Conservation (phyloP, 176 grass and related monocot species). For the Cocos nucifera region DNA sequence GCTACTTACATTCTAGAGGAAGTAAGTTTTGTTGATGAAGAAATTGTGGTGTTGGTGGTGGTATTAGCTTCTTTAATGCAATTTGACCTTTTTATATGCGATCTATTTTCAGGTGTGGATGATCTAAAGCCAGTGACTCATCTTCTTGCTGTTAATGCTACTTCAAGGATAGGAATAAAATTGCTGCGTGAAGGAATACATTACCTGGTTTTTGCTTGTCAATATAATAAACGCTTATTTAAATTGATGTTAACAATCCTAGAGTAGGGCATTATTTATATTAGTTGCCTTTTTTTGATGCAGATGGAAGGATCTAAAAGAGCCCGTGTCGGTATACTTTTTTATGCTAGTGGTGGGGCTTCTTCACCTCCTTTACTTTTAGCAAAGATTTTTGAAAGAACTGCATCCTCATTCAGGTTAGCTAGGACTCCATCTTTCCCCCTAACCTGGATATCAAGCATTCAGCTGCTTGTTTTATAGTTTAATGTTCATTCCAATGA, state of each 20-base stretch:
- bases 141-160: constrained; percentile 78
- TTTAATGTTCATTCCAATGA: too few relatives aligned
- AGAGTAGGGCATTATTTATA: too few relatives aligned
- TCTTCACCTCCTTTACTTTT: constrained; percentile 49
- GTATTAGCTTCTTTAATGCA: too few relatives aligned
- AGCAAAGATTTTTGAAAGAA: constrained; percentile 67
- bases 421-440: background rate
- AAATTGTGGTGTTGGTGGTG: constrained; percentile 1
- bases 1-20: constrained; percentile 72
- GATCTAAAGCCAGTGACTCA: constrained; percentile 80
- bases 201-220: constrained; percentile 52
- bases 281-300: background rate
- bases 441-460: too few relatives aligned
- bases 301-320: constrained; percentile 61
- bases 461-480: too few relatives aligned
- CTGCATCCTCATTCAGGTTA: constrained; percentile 66
- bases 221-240: too few relatives aligned
- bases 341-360: constrained; percentile 35
- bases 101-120: constrained; percentile 48
- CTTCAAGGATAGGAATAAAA: constrained; percentile 58
- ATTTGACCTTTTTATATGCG: too few relatives aligned
- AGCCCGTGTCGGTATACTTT: constrained; percentile 75
- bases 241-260: too few relatives aligned
- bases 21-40: constrained; percentile 47
- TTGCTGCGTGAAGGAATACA: constrained; percentile 67